Conservation (phyloP, 2,329 filamentous ascomycete genomes). For the Sporothrix brunneoviolacea region DNA sequence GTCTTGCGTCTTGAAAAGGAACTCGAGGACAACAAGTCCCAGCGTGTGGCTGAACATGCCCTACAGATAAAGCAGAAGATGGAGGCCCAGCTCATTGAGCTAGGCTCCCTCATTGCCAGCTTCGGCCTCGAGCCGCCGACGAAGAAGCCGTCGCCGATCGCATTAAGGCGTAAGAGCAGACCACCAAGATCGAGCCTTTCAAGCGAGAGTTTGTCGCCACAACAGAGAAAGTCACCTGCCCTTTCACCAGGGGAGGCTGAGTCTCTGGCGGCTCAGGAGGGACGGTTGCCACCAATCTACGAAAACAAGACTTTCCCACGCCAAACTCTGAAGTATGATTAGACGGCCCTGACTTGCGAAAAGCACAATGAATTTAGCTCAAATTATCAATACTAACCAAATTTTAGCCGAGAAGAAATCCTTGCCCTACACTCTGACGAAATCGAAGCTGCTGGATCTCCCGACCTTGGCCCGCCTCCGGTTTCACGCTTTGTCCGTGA, state of each 20-base stretch:
- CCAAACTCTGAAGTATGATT: slow-evolving; percentile 57
- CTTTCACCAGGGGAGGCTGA: slow-evolving; percentile 51
- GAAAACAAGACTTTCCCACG: slow-evolving; percentile 65
- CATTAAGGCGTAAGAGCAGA: slow-evolving; percentile 36
- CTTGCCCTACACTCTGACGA: slow-evolving; percentile 48
- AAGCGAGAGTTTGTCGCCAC: slow-evolving; percentile 8
- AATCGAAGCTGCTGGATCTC: slow-evolving; percentile 50
- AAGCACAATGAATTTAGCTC: too few species aligned
- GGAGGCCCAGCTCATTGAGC: slow-evolving; percentile 65
- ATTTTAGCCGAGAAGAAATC: slow-evolving; percentile 52
- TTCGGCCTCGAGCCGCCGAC: slow-evolving; percentile 56
- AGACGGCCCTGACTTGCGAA: neutral
- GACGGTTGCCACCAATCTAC: slow-evolving; percentile 57
- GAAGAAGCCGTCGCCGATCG: slow-evolving; percentile 39
- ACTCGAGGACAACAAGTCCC: slow-evolving; percentile 53
- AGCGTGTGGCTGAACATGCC: slow-evolving; percentile 58
- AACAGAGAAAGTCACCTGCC: slow-evolving; percentile 48
- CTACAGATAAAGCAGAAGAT: slow-evolving; percentile 63
- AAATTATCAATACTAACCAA: slow-evolving; percentile 26
- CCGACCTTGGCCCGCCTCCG: slow-evolving; percentile 60
- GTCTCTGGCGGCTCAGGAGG: slow-evolving; percentile 42
- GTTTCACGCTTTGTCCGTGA: slow-evolving; percentile 41
- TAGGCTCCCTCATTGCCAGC: slow-evolving; percentile 58
- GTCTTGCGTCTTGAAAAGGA: slow-evolving; percentile 64
- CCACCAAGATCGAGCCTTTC: slow-evolving; percentile 31